Evolutionary conservation across 345 rosid species (phyloP).

Genomic region (Eucalyptus cloeziana): DNA sequence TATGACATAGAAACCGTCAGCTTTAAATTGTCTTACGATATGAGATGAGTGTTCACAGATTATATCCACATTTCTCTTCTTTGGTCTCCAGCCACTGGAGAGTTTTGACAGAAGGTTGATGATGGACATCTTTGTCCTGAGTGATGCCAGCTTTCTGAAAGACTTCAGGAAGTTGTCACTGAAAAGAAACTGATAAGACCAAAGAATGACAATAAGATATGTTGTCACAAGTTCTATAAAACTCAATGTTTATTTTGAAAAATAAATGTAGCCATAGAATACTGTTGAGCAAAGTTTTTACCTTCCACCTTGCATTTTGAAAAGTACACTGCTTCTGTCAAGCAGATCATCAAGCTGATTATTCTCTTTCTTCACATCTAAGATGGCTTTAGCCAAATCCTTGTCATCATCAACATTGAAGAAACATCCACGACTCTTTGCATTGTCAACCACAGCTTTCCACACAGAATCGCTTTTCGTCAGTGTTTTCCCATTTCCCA

Average conservation of each 20-base stretch:
- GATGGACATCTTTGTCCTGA: conserved; percentile 1
- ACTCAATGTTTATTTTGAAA: not conserved
- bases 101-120: conserved; percentile 5
- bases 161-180: conserved; percentile 32
- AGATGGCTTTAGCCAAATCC: conserved; percentile 16
- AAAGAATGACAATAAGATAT: not conserved
- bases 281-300: not conserved
- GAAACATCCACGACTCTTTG: conserved; percentile 27
- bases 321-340: conserved; percentile 4
- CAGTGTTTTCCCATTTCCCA: conserved; percentile 35
- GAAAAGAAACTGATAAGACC: conserved; percentile 23
- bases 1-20: conserved; percentile 9
- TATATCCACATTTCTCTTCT: conserved; percentile 13
- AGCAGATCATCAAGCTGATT: conserved; percentile 30
- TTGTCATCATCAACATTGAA: conserved; percentile 23
- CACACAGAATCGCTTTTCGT: conserved; percentile 20
- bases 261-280: not conserved
- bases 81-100: conserved; percentile 43
- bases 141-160: conserved; percentile 22
- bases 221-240: too few relatives aligned
- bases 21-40: conserved; percentile 29
- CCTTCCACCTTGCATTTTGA: conserved; percentile 37
- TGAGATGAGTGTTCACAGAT: conserved; percentile 4
- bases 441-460: conserved; percentile 20
- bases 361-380: conserved; percentile 19